Conservation (phyloP, 345 rosid genomes). For the Trapa bicornis region DNA sequence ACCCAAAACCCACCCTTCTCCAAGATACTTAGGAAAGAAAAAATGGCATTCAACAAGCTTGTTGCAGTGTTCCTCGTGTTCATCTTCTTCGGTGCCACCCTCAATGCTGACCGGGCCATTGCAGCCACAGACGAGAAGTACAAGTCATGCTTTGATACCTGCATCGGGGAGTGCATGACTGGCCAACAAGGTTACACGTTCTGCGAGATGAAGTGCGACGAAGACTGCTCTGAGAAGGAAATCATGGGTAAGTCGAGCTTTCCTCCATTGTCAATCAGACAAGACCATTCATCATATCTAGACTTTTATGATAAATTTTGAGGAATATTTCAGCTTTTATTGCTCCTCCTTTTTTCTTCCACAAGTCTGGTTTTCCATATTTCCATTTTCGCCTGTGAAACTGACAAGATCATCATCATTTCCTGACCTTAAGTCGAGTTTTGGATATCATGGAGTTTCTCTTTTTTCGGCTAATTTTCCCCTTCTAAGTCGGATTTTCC, state of each 20-base stretch:
- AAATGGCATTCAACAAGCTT: constrained; percentile 23
- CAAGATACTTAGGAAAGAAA: background rate
- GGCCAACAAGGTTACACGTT: constrained; percentile 9
- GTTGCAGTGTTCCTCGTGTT: constrained; percentile 20
- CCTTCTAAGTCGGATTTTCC: too few relatives aligned
- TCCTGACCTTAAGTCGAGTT: too few relatives aligned
- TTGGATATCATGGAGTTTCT: too few relatives aligned
- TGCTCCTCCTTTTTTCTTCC: too few relatives aligned
- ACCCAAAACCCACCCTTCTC: background rate
- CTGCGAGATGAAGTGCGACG: constrained; percentile 32
- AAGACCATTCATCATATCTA: too few relatives aligned
- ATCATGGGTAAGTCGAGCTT: background rate
- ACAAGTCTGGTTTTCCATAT: too few relatives aligned
- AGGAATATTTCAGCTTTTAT: too few relatives aligned
- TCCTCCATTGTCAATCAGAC: background rate
- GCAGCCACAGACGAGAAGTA: background rate
- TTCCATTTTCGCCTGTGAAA: too few relatives aligned
- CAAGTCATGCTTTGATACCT: constrained; percentile 10
- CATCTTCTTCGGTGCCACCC: constrained; percentile 15
- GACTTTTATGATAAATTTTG: too few relatives aligned
- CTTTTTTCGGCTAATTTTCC: too few relatives aligned
- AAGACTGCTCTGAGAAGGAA: constrained; percentile 13
- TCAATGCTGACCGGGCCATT: background rate
- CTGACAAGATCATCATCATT: too few relatives aligned
- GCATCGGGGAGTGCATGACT: constrained; percentile 12